Evolutionary conservation across 768 basidiomycete species (phyloP), one percentile per base, ranked within the genome.

Genomic region (Calocybe cyanea): DNA sequence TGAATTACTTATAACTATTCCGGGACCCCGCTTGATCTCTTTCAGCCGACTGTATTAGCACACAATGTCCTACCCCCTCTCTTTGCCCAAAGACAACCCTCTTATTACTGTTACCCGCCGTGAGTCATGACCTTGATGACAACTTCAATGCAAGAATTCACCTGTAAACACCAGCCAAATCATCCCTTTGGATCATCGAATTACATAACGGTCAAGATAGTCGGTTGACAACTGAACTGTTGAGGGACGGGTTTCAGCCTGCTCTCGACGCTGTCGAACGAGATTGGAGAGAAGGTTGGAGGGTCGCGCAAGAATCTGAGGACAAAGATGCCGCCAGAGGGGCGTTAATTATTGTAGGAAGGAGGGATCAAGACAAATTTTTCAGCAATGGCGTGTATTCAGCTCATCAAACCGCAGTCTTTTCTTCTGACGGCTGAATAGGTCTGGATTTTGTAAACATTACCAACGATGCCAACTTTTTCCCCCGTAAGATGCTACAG

Each of bases 291-390:
- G 63, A 68, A 28, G 69, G 70, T 36, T 78, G 77, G 69, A 68
- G 75, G 23, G 57, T 63, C 8, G 70, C 73, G 2, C 59, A 67
- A 40, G 59, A 67, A 33, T 51, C 66, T 34, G 74, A 73, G 48
- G 70, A 77, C 54, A 71, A 72, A 53, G 64, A 65, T n/a, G 72
- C 69, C 6, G 84, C 80, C 23, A 72, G 72, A 41, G 89, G 87
- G 30, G 82, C 85, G 3, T 63, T 92, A 23, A 81, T 92, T 49
- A 83, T 92, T 43, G 81, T 87, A 6, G 89, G 90, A 3, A 79
- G 77, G 49, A 73, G 71, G 50, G 72, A 75, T 49, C 89, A 92
- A 61, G 80, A 91, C 63, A 92, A 91, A 63, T 92, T 90, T 72
- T 92, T 92, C 64, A 88, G 85, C 65, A 92, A 90, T 53, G 89